Conservation (phyloP, 345 rosid species). For the Pistacia integerrima region DNA sequence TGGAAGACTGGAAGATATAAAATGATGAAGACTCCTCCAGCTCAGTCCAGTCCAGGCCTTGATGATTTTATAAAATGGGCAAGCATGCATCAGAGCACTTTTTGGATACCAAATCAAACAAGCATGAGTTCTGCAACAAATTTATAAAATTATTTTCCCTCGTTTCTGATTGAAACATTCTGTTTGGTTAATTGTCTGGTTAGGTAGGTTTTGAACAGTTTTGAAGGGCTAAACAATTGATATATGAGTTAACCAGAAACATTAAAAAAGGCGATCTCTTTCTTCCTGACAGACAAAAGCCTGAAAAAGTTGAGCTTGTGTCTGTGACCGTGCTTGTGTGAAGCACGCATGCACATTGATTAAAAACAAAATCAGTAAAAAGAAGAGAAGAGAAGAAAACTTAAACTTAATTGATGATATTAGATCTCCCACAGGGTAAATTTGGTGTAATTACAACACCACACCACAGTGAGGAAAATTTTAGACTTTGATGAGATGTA, state of each 20-base stretch:
- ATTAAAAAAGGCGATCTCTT: not conserved
- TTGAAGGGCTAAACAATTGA: slow-evolving; percentile 22
- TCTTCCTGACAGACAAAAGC: slow-evolving; percentile 1
- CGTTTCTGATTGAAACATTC: slow-evolving; percentile 26
- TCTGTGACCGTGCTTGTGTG: not conserved
- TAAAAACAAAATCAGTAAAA: not conserved
- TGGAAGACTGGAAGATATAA: too few relatives aligned
- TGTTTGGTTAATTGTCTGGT: not conserved
- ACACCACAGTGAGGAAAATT: slow-evolving; percentile 35
- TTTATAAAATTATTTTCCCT: not conserved
- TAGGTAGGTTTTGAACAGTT: slow-evolving; percentile 23
- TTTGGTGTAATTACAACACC: slow-evolving; percentile 16
- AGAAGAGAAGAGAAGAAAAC: not conserved
- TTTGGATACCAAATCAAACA: too few relatives aligned
- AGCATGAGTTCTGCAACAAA: too few relatives aligned
- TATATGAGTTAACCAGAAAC: not conserved
- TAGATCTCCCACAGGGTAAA: slow-evolving; percentile 37
- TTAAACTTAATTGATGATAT: slow-evolving; percentile 12
- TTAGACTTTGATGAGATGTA: slow-evolving; percentile 21
- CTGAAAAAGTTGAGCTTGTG: slow-evolving; percentile 9
- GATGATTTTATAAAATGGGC: too few relatives aligned
- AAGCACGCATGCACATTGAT: not conserved
- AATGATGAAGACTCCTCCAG: too few relatives aligned
- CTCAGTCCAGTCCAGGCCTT: too few relatives aligned
- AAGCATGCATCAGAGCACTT: too few relatives aligned